Base-by-base conservation (phyloP, 805 yeast genomes). In the Teunomyces tritomae region DNA sequence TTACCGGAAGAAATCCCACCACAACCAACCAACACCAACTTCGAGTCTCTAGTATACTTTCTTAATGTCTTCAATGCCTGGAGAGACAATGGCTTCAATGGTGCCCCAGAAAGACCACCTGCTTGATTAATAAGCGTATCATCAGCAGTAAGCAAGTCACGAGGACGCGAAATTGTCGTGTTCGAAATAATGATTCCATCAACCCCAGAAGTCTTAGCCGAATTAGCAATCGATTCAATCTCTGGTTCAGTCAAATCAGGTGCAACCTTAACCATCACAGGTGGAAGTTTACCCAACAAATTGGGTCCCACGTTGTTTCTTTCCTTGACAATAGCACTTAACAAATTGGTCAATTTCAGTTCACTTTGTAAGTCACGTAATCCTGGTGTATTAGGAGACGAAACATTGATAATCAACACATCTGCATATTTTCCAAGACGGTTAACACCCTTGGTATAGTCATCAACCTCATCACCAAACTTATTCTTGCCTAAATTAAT, bases 351-450 rank as follows among this genome's bases (percentile, higher is more conserved):
- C 50, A 92, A 77, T 63, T 86, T 87, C 47, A 74, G 75, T 56
- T 88, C 96, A 48, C 72, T 80, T 71, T 92, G 98, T 56, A 92
- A 77, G 57, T 83, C 88, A 60, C 98, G 80, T 56, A 92, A 77
- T 2, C 97, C 97, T 4, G 98, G 98, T 1, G 98, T 92, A 63
- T 92, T 92, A 45, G 98, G 98, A 43, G 96, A 87, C 1, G 97
- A 89, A 10, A 92, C 96, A 60, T 92, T 92, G 54, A 92, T 80
- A 14, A 92, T 92, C 51, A 92, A 73, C 6, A 88, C 90, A 67
- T 92, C 98, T 4, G 98, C 96, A 57, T 75, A 82, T 9, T 83
- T 81, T 9, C 95, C 96, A 55, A 92, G 81, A 46, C 84, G 76
- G 49, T 81, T 81, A 24, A 92, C 96, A 51, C 98, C 98, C 54